Base-by-base conservation (phyloP, 495 filamentous ascomycete species). In the Aspergillus haitiensis region DNA sequence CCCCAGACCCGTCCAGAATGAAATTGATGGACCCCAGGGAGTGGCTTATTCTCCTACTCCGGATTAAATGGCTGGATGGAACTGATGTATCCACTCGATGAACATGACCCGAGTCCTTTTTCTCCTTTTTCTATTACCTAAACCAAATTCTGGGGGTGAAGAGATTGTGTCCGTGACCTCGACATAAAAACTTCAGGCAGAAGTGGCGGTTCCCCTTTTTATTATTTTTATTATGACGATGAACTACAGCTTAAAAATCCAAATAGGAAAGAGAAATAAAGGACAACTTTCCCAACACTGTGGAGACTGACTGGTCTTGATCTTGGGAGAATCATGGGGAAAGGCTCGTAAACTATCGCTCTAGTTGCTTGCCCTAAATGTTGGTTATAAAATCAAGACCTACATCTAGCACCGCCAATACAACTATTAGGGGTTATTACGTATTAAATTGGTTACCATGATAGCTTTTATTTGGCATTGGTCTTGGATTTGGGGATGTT, bases 1-100 rank as follows among this genome's bases (percentile, higher is more conserved):
- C 45, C 46, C 37, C 56, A 55, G 60, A 54, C 55, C 46, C 58
- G 57, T 49, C 51, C 58, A 55, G 51, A 61, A 46, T 60, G 32
- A 48, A 39, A 37, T 40, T 18, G 35, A 44, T 49, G 27, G 16
- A 12, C 16, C 21, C 45, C 32, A 39, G 16, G 12, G 35, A 18
- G 33, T 16, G 52, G 52, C 52, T 54, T 21, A 42, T 55, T 55
- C 35, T 54, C 34, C 52, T 11, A 21, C 8, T 33, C 4, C 21
- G 40, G 51, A 32, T 37, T 18, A 37, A 47, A 46, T 45, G 15
- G 37, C 21, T n/a, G 16, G 44, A 9, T 15, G 6, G 44, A 18
- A 55, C 40, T 44, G 52, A 31, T 31, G 36, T 42, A 39, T 11
- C 36, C 52, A 44, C 40, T 8, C 36, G 8, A 18, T 18, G 36